Evolutionary conservation across 2,329 filamentous ascomycete genomes (phyloP), one percentile per base, ranked within the genome.

Genomic region (Mycosphaerella arachidis): DNA sequence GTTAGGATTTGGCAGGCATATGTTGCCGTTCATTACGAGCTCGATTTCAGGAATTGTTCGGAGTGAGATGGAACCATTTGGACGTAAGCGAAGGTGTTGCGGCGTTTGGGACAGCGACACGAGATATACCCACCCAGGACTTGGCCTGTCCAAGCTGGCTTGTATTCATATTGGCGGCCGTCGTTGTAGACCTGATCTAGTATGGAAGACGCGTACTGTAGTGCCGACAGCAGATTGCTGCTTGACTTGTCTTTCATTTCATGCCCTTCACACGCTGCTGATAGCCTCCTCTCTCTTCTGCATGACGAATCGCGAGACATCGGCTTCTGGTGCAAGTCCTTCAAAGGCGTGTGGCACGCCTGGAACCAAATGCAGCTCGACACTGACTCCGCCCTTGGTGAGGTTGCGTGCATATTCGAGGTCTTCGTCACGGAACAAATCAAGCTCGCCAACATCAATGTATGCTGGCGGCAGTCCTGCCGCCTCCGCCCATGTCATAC

Each of bases 321-420:
- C 56, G 6, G 57, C 55, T 27, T 63, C 57, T 9, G 65, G 60
- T 10, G 64, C 66, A 31, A 68, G 50, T 10, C 45, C 57, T 52
- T 79, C 76, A 57, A 76, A 79, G 4, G 67, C 71, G 68, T 81
- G 77, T 33, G 72, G 75, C 13, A 75, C 68, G 1, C 77, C 76
- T 0, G 76, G 75, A 68, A 76, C 78, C 5, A 81, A 69, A 65
- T 80, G 78, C 46, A 79, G 62, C 63, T 81, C 77, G 6, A 71
- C 68, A 33, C 72, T 68, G n/a, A 78, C 76, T 24, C 77, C 77
- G 12, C 72, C 73, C n/a, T 69, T 71, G 60, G 74, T 76, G 35
- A 81, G 64, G 54, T 69, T 73, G 27, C 64, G 67, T 13, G 76
- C 78, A 66, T 75, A 80, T 24, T 70, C 69, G 18, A 80, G 58